phyloP scores from a whole-genome alignment of 140 eudicot species.

The Oenanthe javanica region DNA sequence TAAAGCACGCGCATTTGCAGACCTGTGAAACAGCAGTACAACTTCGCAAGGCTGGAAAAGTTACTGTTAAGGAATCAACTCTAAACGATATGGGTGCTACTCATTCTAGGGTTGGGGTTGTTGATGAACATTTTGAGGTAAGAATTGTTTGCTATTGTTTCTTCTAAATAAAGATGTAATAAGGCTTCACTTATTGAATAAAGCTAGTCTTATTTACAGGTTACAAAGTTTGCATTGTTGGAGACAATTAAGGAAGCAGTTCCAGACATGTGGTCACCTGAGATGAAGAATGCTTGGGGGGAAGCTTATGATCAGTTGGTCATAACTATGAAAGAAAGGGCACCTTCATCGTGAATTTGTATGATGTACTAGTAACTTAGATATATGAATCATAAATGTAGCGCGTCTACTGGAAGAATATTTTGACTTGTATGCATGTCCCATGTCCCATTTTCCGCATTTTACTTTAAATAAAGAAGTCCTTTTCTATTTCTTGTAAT shows the following conservation, averaged over 20 bases:
- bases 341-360: neutral
- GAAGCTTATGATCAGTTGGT: conserved; percentile 78
- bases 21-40: conserved; percentile 82
- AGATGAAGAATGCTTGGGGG: conserved; percentile 82
- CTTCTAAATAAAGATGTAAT: neutral
- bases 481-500: neutral
- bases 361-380: neutral
- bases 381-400: neutral
- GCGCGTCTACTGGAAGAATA: neutral
- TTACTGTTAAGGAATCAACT: conserved; percentile 46
- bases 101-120: conserved; percentile 65
- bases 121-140: conserved; percentile 79
- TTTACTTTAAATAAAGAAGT: neutral
- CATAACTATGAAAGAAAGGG: conserved; percentile 65
- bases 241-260: conserved; percentile 71
- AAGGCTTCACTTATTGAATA: neutral
- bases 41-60: conserved; percentile 64
- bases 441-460: neutral
- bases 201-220: conserved; percentile 20
- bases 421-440: neutral
- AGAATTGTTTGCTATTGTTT: neutral
- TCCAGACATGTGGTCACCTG: conserved; percentile 76
- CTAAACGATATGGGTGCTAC: conserved; percentile 46
- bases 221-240: conserved; percentile 62
- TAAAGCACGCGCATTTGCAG: conserved; percentile 16